Evolutionary conservation across 176 grass and related monocot genomes (phyloP).

Genomic region (Metroxylon sagu): DNA sequence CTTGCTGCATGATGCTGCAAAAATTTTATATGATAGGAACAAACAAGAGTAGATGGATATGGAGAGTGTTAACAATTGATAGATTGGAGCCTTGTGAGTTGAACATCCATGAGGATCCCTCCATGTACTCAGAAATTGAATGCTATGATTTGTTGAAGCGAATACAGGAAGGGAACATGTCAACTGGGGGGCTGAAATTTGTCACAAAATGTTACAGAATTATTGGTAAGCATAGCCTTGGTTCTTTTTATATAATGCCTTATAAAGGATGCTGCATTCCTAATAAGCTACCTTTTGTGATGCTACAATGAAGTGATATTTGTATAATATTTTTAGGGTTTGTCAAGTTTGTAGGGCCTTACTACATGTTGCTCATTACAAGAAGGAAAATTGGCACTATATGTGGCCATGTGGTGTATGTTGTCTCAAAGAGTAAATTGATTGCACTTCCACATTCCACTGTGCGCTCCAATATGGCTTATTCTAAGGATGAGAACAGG

Average conservation of each 20-base stretch:
- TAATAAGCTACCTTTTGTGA: too few relatives aligned
- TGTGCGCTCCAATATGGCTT: constrained; percentile 65
- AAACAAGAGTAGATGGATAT: constrained; percentile 59
- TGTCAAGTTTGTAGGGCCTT: constrained; percentile 86
- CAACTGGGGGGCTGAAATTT: constrained; percentile 73
- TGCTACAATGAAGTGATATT: too few relatives aligned
- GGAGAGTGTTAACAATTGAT: constrained; percentile 86
- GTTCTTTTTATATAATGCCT: too few relatives aligned
- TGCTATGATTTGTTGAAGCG: constrained; percentile 61
- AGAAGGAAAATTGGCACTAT: constrained; percentile 83
- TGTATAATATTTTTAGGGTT: constrained; percentile 45
- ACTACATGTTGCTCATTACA: constrained; percentile 96
- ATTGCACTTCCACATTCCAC: constrained; percentile 71
- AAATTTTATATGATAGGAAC: constrained; percentile 90
- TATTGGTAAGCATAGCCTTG: constrained; percentile 35
- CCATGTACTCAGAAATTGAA: constrained; percentile 56
- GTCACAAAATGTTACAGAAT: constrained; percentile 93
- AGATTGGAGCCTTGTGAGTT: constrained; percentile 49
- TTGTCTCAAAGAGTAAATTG: constrained; percentile 68
- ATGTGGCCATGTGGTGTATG: constrained; percentile 74
- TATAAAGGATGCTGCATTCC: too few relatives aligned
- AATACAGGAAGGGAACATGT: constrained; percentile 71
- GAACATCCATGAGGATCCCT: constrained; percentile 61
- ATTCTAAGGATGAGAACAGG: constrained; percentile 99
- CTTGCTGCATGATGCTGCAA: constrained; percentile 34